phyloP scores from a whole-genome alignment of 2,329 filamentous ascomycete species.

The Nothophaeocryptopus gaeumannii region DNA sequence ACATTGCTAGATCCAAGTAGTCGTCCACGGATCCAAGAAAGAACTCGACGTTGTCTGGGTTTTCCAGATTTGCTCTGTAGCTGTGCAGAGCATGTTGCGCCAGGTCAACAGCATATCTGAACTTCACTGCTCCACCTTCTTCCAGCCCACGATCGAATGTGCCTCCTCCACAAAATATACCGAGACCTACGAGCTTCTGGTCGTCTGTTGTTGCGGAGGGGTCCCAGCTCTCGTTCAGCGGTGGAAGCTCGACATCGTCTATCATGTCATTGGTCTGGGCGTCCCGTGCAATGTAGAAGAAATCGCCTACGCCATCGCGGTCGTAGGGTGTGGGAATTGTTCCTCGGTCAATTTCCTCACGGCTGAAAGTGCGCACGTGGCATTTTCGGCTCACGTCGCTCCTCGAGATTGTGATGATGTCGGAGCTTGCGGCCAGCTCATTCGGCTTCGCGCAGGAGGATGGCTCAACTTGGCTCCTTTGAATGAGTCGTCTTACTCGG shows the following conservation, averaged over 20 bases:
- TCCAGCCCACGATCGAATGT: slow-evolving; percentile 75
- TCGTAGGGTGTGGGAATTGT: slow-evolving; percentile 62
- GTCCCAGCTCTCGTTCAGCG: slow-evolving; percentile 41
- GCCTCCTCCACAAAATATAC: slow-evolving; percentile 75
- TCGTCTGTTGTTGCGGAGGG: neutral
- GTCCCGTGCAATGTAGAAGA: slow-evolving; percentile 49
- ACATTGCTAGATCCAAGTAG: slow-evolving; percentile 56
- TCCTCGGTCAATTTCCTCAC: slow-evolving; percentile 28
- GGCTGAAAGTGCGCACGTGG: slow-evolving; percentile 54
- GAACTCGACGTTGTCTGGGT: slow-evolving; percentile 47
- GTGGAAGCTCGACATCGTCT: slow-evolving; percentile 3
- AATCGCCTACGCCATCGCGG: slow-evolving; percentile 62
- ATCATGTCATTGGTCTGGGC: neutral
- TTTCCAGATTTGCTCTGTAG: slow-evolving; percentile 64
- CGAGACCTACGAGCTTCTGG: slow-evolving; percentile 50
- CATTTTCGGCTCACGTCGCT: slow-evolving; percentile 56
- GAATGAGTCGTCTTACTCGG: too few species aligned
- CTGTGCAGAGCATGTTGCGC: slow-evolving; percentile 64
- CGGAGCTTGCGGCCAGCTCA: slow-evolving; percentile 57
- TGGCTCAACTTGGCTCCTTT: too few species aligned
- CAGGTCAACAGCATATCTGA: slow-evolving; percentile 67
- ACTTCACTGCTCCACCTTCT: slow-evolving; percentile 64
- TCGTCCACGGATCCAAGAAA: slow-evolving; percentile 73
- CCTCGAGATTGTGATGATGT: slow-evolving; percentile 36
- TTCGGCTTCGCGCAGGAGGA: slow-evolving; percentile 43